These are phyloP conservation scores for Quambalaria eucalypti DNA, from an alignment of 1,284 basidiomycete species.

Conservation along the genomic window DNA sequence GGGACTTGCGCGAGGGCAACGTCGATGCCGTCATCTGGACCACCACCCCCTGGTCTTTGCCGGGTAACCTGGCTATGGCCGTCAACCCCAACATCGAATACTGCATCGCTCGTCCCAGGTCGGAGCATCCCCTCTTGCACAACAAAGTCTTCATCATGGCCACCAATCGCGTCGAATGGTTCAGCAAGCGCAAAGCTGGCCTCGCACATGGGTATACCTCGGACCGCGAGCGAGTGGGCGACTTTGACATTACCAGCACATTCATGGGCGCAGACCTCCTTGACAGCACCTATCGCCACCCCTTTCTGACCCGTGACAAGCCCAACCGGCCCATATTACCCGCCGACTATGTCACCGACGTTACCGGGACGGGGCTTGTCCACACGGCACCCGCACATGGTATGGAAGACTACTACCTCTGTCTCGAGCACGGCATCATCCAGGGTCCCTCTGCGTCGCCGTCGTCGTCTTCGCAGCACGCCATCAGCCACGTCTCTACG, in stretches of 20 bases:
- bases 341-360: constrained; percentile 66
- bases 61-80: constrained; percentile 90
- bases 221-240: constrained; percentile 10
- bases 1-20: constrained; percentile 12
- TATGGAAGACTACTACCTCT: constrained; percentile 68
- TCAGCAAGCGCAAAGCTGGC: constrained; percentile 12
- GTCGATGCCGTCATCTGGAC: constrained; percentile 84
- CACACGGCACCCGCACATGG: constrained; percentile 94
- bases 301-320: constrained; percentile 55
- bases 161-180: constrained; percentile 56
- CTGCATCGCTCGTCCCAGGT: constrained; percentile 52
- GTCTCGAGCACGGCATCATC: constrained; percentile 23
- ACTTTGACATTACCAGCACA: constrained; percentile 13
- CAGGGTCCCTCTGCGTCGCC: constrained; percentile 2
- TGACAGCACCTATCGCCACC: constrained; percentile 59
- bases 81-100: constrained; percentile 69
- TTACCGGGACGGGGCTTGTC: constrained; percentile 90
- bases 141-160: constrained; percentile 58
- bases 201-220: background rate
- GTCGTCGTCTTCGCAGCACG: background rate
- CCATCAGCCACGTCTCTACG: background rate
- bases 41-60: constrained; percentile 94
- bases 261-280: constrained; percentile 51
- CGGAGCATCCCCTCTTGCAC: constrained; percentile 1
- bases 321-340: constrained; percentile 50